Base-by-base conservation (phyloP, 2,329 filamentous ascomycete genomes). In the Penicillium sp. region DNA sequence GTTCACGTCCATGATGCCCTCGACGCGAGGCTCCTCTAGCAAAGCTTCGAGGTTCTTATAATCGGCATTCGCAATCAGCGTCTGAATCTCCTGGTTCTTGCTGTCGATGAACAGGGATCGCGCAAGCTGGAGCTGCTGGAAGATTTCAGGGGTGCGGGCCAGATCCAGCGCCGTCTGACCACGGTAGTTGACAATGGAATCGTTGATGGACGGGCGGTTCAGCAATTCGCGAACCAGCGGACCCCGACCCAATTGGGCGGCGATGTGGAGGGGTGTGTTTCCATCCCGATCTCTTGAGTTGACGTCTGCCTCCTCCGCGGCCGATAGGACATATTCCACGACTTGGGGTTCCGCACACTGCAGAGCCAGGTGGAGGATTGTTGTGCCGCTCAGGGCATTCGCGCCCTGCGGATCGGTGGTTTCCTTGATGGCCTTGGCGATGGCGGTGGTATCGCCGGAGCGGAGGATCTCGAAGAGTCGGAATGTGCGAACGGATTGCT, bases 401-500 rank as follows among this genome's bases (percentile, higher is more conserved):
- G 58, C 77, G 71, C 55, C 78, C 73, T 62, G 83, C 62, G 60
- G 83, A 82, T 64, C 81, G 81, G 67, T 75, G 54, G 63, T 80
- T 81, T 88, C 63, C 75, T 76, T 73, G 61, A 97, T 90, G 1
- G 90, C 90, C 71, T 88, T 93, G 29, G 90, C 91, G 65, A 99
- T 97, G 36, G 90, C 90, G 13, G 87, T 88, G 0, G 91, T 96
- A 71, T 99, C 93, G 50, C 94, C 94, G 71, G 85, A 94, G 61
- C 93, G 86, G 61, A 99, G 79, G 40, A 92, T 89, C 77, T 97
- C 94, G 69, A 97, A 96, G 44, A 97, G 86, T 62, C 92, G 87
- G 75, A 99, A 99, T 62, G 96, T 92, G 69, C 89, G 86, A 49
- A 99, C 91, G 0, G 93, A 97, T 74, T 96, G 92, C 71, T 99